Percentiles rank a stretch among this genome's conserved stretches.
These are phyloP conservation scores for Sordariomycetes sp. DNA, from an alignment of 2,329 filamentous ascomycete genomes.

Conservation along the genomic window DNA sequence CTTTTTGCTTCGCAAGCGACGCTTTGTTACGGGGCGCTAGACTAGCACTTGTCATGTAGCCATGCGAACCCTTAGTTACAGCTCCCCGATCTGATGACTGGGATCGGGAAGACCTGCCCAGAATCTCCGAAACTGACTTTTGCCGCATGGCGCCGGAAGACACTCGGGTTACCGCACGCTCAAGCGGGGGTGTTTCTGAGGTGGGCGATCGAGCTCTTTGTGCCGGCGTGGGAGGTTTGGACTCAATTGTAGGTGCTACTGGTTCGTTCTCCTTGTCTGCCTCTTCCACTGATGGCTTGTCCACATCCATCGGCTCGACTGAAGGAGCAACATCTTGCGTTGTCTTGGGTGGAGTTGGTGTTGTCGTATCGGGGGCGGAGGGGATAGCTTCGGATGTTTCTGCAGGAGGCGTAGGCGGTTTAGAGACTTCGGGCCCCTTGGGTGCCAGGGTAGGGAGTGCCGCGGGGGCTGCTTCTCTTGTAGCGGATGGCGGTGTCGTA, in stretches of 20 bases:
- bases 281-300: neutral
- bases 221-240: neutral
- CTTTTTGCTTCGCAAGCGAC: neutral
- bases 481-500: neutral
- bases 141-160: constrained; percentile 57
- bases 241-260: neutral
- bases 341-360: neutral
- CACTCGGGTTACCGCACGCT: constrained; percentile 53
- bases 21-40: neutral
- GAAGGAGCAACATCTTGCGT: neutral
- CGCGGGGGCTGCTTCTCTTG: neutral
- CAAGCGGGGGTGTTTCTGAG: neutral
- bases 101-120: constrained; percentile 31
- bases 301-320: neutral
- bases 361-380: neutral
- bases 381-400: neutral
- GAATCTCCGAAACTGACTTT: constrained; percentile 61
- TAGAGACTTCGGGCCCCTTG: neutral
- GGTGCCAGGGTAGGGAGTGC: neutral
- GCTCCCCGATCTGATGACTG: constrained; percentile 4
- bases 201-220: neutral
- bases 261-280: neutral
- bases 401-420: neutral
- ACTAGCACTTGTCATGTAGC: neutral
- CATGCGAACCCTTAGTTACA: neutral